Conservation (phyloP, 2,329 filamentous ascomycete species). For the Epichloe amarillans region DNA sequence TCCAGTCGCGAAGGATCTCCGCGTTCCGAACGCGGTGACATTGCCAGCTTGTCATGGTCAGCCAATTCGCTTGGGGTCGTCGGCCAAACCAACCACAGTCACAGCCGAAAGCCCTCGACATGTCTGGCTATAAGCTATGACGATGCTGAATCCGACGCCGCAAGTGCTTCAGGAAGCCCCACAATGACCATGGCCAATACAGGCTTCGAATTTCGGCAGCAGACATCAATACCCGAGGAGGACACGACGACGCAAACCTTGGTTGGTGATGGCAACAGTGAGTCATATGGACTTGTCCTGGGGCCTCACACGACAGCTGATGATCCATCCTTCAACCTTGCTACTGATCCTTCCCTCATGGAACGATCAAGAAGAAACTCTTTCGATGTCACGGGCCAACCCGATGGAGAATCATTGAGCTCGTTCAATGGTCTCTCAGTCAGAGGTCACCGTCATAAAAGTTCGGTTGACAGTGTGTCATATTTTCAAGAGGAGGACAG, state of each 20-base stretch:
- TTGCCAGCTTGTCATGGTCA: slow-evolving; percentile 7
- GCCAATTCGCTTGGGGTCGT: slow-evolving; percentile 4
- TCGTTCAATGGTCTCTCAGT: slow-evolving; percentile 7
- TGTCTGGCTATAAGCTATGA: slow-evolving; percentile 36
- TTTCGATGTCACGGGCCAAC: neutral
- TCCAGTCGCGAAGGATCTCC: slow-evolving; percentile 40
- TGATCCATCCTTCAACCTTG: neutral
- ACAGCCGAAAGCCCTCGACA: slow-evolving; percentile 35
- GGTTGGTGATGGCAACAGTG: neutral
- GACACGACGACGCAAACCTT: neutral
- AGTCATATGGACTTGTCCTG: neutral
- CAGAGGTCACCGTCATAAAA: slow-evolving; percentile 35
- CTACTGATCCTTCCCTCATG: neutral
- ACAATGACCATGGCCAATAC: slow-evolving; percentile 32
- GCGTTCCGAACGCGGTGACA: slow-evolving; percentile 34
- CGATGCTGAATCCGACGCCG: slow-evolving; percentile 32
- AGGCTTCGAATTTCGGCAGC: slow-evolving; percentile 4
- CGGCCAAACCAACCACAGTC: slow-evolving; percentile 8
- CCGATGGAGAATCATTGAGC: slow-evolving; percentile 7
- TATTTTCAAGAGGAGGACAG: slow-evolving; percentile 53
- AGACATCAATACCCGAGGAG: neutral
- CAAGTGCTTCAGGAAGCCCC: slow-evolving; percentile 35
- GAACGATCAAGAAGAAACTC: neutral
- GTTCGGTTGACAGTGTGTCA: slow-evolving; percentile 55
- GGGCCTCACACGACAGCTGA: neutral